Evolutionary conservation across 2,329 filamentous ascomycete genomes (phyloP).

Genomic region (Colletotrichum camelliae): DNA sequence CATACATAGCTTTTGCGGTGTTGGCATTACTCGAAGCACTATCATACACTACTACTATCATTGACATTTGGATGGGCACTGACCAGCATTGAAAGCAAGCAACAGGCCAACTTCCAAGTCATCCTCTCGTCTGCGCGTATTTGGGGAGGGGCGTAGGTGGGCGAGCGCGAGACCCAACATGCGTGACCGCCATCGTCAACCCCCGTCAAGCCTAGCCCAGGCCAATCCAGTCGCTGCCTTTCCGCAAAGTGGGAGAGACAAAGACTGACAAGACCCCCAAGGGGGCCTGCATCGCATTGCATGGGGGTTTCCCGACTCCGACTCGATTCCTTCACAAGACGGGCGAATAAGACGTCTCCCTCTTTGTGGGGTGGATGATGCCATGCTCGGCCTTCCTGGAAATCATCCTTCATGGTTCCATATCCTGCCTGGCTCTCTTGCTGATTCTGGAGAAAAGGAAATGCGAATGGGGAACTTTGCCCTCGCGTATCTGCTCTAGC

Average conservation of each 20-base stretch:
- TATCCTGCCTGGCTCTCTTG: background rate
- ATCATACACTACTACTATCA: background rate
- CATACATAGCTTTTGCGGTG: background rate
- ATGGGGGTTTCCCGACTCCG: slow-evolving; percentile 8
- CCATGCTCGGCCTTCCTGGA: slow-evolving; percentile 4
- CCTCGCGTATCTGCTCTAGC: slow-evolving; percentile 16
- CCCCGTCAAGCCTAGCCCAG: background rate
- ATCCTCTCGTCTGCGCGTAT: background rate
- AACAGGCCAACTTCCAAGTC: background rate
- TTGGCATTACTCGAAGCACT: slow-evolving; percentile 1
- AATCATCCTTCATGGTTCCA: background rate
- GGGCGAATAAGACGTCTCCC: background rate
- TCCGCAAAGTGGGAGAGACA: background rate
- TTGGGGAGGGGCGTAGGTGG: slow-evolving; percentile 5
- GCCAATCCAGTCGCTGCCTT: background rate
- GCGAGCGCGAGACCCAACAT: background rate
- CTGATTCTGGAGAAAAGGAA: slow-evolving; percentile 2
- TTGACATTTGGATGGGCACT: background rate
- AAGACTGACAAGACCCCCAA: background rate
- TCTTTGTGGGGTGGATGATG: slow-evolving; percentile 11
- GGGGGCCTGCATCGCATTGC: background rate
- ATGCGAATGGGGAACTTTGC: slow-evolving; percentile 3
- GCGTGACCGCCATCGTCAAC: slow-evolving; percentile 4
- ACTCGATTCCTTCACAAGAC: background rate
- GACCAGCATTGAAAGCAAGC: background rate